Evolutionary conservation across 2,329 filamentous ascomycete genomes (phyloP).

Genomic region (Byssoonygena ceratinophila): DNA sequence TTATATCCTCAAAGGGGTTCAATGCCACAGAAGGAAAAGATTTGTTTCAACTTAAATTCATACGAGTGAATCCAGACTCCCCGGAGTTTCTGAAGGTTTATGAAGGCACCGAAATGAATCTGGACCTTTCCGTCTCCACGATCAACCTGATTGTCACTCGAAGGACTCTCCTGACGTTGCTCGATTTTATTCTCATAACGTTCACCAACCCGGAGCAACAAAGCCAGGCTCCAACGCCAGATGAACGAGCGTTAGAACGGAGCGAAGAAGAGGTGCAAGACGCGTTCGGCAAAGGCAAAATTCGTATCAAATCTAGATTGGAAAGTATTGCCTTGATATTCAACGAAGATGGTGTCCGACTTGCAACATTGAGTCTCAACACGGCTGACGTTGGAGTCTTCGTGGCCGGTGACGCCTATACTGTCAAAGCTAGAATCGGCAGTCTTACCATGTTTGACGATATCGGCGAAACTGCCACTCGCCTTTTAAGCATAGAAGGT

Average conservation of each 20-base stretch:
- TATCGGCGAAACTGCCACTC: slow-evolving; percentile 71
- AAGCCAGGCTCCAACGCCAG: slow-evolving; percentile 23
- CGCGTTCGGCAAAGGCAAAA: slow-evolving; percentile 52
- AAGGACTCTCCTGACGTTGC: slow-evolving; percentile 77
- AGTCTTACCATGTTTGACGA: slow-evolving; percentile 86
- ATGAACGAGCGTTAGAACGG: slow-evolving; percentile 24
- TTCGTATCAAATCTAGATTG: slow-evolving; percentile 84
- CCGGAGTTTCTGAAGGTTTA: slow-evolving; percentile 89
- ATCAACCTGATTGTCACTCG: slow-evolving; percentile 93
- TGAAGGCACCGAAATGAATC: slow-evolving; percentile 84
- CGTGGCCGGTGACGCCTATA: slow-evolving; percentile 74
- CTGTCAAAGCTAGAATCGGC: slow-evolving; percentile 74
- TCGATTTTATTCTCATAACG: slow-evolving; percentile 89
- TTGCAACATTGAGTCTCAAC: slow-evolving; percentile 85
- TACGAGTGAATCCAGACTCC: slow-evolving; percentile 78
- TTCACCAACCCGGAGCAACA: slow-evolving; percentile 60
- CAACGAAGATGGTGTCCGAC: slow-evolving; percentile 91
- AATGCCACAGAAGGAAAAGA: slow-evolving; percentile 61
- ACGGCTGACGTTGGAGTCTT: slow-evolving; percentile 88
- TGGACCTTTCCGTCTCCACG: slow-evolving; percentile 83
- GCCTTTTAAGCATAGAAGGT: slow-evolving; percentile 88
- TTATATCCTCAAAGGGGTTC: slow-evolving; percentile 80
- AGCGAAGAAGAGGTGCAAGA: slow-evolving; percentile 21
- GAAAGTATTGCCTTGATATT: slow-evolving; percentile 89
- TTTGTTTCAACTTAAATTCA: slow-evolving; percentile 78